These are phyloP conservation scores for Pouteria glomerata DNA, from an alignment of 148 eudicot genomes.

Conservation along the genomic window DNA sequence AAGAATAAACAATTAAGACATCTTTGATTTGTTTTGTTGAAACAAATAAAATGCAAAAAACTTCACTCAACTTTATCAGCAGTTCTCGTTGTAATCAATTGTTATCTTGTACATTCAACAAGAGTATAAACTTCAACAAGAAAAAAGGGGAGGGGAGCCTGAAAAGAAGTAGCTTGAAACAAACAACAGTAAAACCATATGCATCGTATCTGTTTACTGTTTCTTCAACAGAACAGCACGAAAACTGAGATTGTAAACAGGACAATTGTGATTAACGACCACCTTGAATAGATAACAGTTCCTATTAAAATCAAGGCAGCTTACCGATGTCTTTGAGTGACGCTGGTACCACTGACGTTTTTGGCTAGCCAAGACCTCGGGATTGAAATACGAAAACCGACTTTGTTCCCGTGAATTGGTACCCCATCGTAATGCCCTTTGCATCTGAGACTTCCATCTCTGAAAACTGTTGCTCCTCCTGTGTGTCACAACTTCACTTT, in stretches of 20 bases:
- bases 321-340: conserved; percentile 61
- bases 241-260: not conserved
- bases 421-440: conserved; percentile 77
- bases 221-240: not conserved
- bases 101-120: not conserved
- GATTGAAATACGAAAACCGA: conserved; percentile 51
- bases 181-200: not conserved
- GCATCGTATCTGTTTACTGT: not conserved
- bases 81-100: not conserved
- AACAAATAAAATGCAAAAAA: too few relatives aligned
- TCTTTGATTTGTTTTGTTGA: too few relatives aligned
- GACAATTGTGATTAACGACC: not conserved
- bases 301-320: conserved; percentile 11
- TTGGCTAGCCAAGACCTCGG: conserved; percentile 84
- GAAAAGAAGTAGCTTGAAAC: not conserved
- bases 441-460: conserved; percentile 62
- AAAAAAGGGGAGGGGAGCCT: not conserved
- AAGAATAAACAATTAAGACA: too few relatives aligned
- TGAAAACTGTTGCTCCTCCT: conserved; percentile 48
- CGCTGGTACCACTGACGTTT: conserved; percentile 98
- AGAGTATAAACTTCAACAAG: not conserved
- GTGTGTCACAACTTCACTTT: conserved; percentile 49
- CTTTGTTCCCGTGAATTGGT: conserved; percentile 44
- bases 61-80: not conserved
- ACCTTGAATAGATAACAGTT: too few relatives aligned